phyloP scores from a whole-genome alignment of 2,329 filamentous ascomycete species.

The Alternaria brassicae region DNA sequence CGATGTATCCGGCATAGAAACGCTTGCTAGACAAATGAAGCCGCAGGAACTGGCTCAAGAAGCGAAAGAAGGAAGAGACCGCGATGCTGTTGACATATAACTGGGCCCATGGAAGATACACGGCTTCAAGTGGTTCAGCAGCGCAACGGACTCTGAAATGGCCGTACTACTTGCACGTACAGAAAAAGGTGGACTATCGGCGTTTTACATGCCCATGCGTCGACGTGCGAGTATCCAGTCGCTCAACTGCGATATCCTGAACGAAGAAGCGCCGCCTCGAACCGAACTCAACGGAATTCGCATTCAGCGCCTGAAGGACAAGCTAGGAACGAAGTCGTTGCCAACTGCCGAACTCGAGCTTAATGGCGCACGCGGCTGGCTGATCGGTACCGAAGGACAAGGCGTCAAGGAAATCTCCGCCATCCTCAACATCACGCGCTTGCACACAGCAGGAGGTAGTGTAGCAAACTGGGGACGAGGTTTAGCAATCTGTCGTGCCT shows the following conservation, averaged over 20 bases:
- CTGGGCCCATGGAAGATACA: constrained; percentile 67
- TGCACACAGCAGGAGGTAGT: constrained; percentile 64
- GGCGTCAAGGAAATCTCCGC: constrained; percentile 73
- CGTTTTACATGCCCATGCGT: constrained; percentile 71
- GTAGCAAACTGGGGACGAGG: constrained; percentile 64
- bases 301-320: constrained; percentile 75
- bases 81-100: constrained; percentile 43
- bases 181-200: constrained; percentile 59
- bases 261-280: constrained; percentile 21
- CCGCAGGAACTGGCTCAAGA: constrained; percentile 32
- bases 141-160: constrained; percentile 70
- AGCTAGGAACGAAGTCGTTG: constrained; percentile 72
- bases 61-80: constrained; percentile 28
- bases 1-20: constrained; percentile 73
- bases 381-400: constrained; percentile 70
- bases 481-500: constrained; percentile 65
- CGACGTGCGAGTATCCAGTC: constrained; percentile 36
- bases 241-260: constrained; percentile 7
- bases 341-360: constrained; percentile 75
- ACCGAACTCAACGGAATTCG: constrained; percentile 69
- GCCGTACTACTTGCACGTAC: constrained; percentile 70
- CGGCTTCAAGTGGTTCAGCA: constrained; percentile 77
- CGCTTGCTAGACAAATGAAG: constrained; percentile 55
- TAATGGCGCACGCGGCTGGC: constrained; percentile 52
- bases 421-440: constrained; percentile 71